Evolutionary conservation across 768 basidiomycete species (phyloP), one percentile per base, ranked within the genome.

Genomic region (Sporobolomyces roseus): DNA sequence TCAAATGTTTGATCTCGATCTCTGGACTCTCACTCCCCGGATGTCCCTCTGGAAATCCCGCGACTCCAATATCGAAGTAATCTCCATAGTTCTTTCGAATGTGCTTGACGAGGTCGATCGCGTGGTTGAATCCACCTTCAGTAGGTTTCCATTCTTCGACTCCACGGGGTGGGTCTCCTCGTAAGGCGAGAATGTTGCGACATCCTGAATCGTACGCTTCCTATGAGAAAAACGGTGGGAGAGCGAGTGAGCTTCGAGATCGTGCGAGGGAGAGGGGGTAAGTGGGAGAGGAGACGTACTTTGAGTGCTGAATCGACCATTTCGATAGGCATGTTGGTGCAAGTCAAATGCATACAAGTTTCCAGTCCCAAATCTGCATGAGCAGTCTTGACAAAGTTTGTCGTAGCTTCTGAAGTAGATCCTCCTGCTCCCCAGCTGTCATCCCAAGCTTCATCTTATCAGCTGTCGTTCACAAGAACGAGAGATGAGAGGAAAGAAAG

Each of bases 271-370:
- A 8, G 19, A 19, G 35, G 4, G 13, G 19, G 10, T n/a, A 17
- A 32, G 6, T 23, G 21, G 17, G 2, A 25, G 29, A 19, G 23
- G 25, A 52, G 38, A 10, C 8, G 25, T 70, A 83, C 84, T 91
- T 82, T 81, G 53, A 99, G 81, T 36, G 96, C 94, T 74, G 88
- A 85, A 80, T 97, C 92, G 33, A 99, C 90, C 79, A 96, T 97
- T 78, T 90, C 89, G 76, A 83, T 83, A 14, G 93, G 93, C 94
- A 99, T 98, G 81, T 94, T 96, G 61, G 96, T 98, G 78, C 96
- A 99, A 53, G 94, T 98, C 71, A 99, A 80, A 80, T 99, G 96
- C 96, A 99, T 98, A 81, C 93, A 97, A 29, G 94, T 98, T 81
- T 98, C 96, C 33, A 98, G 84, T 0, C 93, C 96, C 78, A 99